phyloP scores from a whole-genome alignment of 371 early-diverging fungal genomes.

The Capillidium heterosporum region DNA sequence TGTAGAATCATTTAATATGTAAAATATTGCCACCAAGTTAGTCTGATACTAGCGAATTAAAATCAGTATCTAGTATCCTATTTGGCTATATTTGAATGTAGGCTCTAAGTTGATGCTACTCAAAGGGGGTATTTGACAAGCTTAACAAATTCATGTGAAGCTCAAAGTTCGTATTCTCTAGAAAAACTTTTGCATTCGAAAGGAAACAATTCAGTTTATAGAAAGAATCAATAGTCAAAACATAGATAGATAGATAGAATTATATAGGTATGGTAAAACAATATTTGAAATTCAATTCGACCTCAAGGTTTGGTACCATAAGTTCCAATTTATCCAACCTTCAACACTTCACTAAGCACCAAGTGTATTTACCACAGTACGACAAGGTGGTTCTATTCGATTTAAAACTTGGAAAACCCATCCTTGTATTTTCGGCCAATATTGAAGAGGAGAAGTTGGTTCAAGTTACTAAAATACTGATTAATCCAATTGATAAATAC shows the following conservation, averaged over 20 bases:
- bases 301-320: conserved; percentile 69
- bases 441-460: conserved; percentile 60
- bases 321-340: conserved; percentile 44
- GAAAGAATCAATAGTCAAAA: background rate
- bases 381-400: background rate
- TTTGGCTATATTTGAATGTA: no score
- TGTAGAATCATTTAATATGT: no score
- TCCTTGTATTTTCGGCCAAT: conserved; percentile 22
- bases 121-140: no score
- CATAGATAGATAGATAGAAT: background rate
- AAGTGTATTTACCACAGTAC: conserved; percentile 36
- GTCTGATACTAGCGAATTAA: no score
- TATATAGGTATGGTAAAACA: conserved; percentile 37
- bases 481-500: conserved; percentile 35
- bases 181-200: no score
- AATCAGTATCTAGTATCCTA: no score
- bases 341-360: conserved; percentile 45
- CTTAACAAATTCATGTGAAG: no score
- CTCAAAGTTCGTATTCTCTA: no score
- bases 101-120: no score
- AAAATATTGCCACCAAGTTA: no score
- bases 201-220: no score
- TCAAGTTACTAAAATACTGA: conserved; percentile 60
- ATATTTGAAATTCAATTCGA: conserved; percentile 70
- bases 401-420: background rate